phyloP scores from a whole-genome alignment of 2,329 filamentous ascomycete species.

The Lasiodiplodia gonubiensis region DNA sequence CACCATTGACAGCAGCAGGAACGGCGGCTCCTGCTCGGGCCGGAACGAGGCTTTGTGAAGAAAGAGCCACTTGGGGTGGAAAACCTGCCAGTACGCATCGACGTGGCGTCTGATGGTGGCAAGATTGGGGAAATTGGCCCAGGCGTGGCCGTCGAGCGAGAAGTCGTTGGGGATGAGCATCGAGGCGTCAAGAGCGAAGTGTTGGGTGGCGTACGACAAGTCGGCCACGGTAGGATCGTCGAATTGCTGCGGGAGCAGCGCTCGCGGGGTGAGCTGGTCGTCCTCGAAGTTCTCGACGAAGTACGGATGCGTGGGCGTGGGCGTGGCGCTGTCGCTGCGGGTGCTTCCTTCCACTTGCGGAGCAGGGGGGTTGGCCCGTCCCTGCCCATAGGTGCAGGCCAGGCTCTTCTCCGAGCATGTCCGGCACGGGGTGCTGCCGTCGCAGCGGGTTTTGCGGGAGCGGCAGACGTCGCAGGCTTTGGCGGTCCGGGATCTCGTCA shows the following conservation, averaged over 20 bases:
- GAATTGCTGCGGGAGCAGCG: not conserved
- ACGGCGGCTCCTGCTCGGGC: slow-evolving; percentile 15
- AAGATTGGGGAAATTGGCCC: slow-evolving; percentile 22
- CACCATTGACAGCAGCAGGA: slow-evolving; percentile 22
- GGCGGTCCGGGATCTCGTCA: slow-evolving; percentile 4
- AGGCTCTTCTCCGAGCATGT: slow-evolving; percentile 2
- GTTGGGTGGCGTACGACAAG: not conserved
- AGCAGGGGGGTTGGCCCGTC: not conserved
- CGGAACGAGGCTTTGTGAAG: slow-evolving; percentile 22
- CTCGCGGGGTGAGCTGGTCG: not conserved
- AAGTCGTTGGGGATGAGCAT: slow-evolving; percentile 12
- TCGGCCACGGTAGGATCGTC: not conserved
- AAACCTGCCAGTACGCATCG: slow-evolving; percentile 2
- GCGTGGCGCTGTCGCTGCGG: not conserved
- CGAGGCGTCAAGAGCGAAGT: not conserved
- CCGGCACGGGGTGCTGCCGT: slow-evolving; percentile 5
- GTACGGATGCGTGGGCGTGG: not conserved
- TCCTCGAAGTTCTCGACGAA: slow-evolving; percentile 1
- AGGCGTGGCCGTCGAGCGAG: slow-evolving; percentile 5
- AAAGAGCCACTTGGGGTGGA: slow-evolving; percentile 23
- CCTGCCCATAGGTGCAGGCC: not conserved
- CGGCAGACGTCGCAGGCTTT: slow-evolving; percentile 22
- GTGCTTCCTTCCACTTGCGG: not conserved
- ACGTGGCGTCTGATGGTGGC: not conserved
- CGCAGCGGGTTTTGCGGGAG: slow-evolving; percentile 11